Conservation (phyloP, 1,139 yeast species). For the Sugiyamaella neomexicana region DNA sequence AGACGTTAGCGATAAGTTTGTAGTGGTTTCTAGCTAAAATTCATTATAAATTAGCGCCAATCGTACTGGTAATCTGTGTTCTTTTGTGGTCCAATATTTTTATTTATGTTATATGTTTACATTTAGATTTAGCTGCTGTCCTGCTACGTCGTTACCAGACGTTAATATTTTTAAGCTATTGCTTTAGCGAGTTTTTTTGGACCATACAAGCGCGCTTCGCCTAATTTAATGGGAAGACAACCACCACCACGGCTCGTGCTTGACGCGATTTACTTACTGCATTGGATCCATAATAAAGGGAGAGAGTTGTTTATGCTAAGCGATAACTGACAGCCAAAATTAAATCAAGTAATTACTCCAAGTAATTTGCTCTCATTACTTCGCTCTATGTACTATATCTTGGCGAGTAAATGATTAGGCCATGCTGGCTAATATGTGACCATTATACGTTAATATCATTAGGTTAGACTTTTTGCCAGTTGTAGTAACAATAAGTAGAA, state of each 20-base stretch:
- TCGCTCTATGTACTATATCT: too few species aligned
- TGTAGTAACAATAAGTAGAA: background rate
- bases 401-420: too few species aligned
- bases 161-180: background rate
- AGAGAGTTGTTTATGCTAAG: background rate
- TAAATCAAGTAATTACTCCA: background rate
- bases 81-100: background rate
- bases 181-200: background rate
- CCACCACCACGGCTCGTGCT: too few species aligned
- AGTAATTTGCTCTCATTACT: too few species aligned
- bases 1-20: too few species aligned
- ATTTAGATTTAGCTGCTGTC: background rate
- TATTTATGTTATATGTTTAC: conserved; percentile 3
- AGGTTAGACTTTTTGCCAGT: background rate
- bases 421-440: too few species aligned
- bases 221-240: too few species aligned
- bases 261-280: too few species aligned
- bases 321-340: background rate
- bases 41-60: too few species aligned
- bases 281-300: background rate
- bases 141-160: background rate
- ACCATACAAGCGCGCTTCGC: background rate
- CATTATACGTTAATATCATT: background rate
- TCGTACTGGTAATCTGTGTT: too few species aligned
- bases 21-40: too few species aligned